Evolutionary conservation across 2,329 filamentous ascomycete species (phyloP).

Genomic region (Trichoderma citrinoviride): DNA sequence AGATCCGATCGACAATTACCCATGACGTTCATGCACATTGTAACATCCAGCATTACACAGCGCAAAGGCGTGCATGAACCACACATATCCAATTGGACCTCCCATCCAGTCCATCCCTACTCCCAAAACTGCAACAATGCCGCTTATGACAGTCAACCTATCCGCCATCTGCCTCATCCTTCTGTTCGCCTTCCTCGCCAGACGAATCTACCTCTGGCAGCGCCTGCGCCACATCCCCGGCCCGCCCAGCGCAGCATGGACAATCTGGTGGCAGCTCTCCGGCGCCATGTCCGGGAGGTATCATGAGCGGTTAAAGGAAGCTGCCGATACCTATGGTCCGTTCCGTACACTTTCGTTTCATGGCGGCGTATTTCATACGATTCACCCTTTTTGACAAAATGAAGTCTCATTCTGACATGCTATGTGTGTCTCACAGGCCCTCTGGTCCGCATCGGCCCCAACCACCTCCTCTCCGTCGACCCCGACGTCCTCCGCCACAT

Average conservation of each 20-base stretch:
- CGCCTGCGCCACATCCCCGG: constrained; percentile 33
- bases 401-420: neutral
- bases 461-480: constrained; percentile 42
- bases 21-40: no score
- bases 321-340: constrained; percentile 30
- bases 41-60: no score
- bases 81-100: neutral
- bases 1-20: no score
- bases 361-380: no score
- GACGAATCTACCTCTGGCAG: constrained; percentile 28
- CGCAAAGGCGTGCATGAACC: no score
- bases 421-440: neutral
- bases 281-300: constrained; percentile 31
- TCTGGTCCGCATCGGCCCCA: constrained; percentile 43
- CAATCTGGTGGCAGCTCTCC: constrained; percentile 32
- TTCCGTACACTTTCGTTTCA: neutral
- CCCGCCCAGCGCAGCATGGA: constrained; percentile 29
- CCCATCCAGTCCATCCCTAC: neutral
- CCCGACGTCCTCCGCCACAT: constrained; percentile 40
- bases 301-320: constrained; percentile 30
- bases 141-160: neutral
- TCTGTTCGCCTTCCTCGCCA: neutral
- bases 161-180: neutral
- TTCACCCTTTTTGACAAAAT: no score
- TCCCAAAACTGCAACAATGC: neutral